phyloP scores from a whole-genome alignment of 441 rosid species.

The Pelargonium myrrhifolium region DNA sequence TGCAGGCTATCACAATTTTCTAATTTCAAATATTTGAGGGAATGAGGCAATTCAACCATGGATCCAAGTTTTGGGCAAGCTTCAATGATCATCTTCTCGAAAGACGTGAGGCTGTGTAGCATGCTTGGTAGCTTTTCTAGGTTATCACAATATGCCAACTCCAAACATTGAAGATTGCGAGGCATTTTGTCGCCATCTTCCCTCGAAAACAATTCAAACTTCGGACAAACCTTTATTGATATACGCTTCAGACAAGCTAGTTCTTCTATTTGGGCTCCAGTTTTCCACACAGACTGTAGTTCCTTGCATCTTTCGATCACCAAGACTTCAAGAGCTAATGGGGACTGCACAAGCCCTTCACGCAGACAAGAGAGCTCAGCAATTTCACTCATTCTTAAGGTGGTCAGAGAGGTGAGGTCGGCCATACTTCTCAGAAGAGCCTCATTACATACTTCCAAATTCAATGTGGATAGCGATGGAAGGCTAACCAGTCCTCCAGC shows the following conservation, averaged over 20 bases:
- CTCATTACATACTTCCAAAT: constrained; percentile 5
- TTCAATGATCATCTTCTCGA: constrained; percentile 13
- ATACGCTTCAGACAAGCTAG: constrained; percentile 2
- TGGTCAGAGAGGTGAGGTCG: constrained; percentile 2
- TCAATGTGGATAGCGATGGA: constrained; percentile 1
- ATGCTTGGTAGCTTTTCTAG: not conserved
- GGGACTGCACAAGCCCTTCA: not conserved
- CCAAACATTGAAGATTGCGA: constrained; percentile 1
- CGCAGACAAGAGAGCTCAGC: not conserved
- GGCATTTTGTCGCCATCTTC: constrained; percentile 1
- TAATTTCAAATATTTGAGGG: constrained; percentile 1
- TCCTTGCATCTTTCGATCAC: constrained; percentile 4
- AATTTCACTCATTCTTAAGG: constrained; percentile 6
- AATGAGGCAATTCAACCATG: constrained; percentile 1
- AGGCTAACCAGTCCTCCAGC: constrained; percentile 9
- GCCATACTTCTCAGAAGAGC: not conserved
- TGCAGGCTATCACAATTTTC: constrained; percentile 12
- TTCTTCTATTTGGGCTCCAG: not conserved
- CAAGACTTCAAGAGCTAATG: constrained; percentile 1
- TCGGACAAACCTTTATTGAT: constrained; percentile 11
- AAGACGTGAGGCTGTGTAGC: constrained; percentile 9
- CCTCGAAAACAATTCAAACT: constrained; percentile 6
- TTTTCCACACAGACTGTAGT: not conserved
- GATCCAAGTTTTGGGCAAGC: constrained; percentile 11
- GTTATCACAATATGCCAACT: constrained; percentile 8